Evolutionary conservation across 805 yeast genomes (phyloP).

Genomic region (Scheffersomyces amazonensis): DNA sequence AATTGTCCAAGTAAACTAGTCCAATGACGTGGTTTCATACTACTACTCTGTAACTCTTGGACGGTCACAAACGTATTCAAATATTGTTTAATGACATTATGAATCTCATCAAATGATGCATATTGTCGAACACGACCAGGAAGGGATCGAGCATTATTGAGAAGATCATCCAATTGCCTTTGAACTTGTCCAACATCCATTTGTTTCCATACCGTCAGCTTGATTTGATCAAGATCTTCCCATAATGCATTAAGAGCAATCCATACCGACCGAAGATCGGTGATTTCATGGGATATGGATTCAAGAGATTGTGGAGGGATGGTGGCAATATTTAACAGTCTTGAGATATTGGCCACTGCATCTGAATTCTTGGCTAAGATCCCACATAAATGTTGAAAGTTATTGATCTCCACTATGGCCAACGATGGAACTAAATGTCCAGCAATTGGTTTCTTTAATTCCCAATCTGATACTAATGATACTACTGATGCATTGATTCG

Average conservation of each 20-base stretch:
- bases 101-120: slow-evolving; percentile 63
- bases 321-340: slow-evolving; percentile 30
- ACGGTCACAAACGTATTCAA: slow-evolving; percentile 38
- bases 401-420: slow-evolving; percentile 41
- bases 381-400: slow-evolving; percentile 13
- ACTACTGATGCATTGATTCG: slow-evolving; percentile 29
- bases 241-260: slow-evolving; percentile 51
- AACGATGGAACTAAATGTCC: slow-evolving; percentile 36
- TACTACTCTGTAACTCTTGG: slow-evolving; percentile 49
- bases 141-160: slow-evolving; percentile 44
- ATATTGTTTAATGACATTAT: slow-evolving; percentile 38
- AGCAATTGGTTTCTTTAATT: slow-evolving; percentile 42
- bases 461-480: slow-evolving; percentile 46
- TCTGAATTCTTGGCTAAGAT: slow-evolving; percentile 4
- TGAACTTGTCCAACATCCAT: slow-evolving; percentile 45
- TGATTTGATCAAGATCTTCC: slow-evolving; percentile 42
- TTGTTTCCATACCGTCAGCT: slow-evolving; percentile 46
- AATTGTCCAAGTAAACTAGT: slow-evolving; percentile 36
- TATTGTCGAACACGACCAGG: slow-evolving; percentile 64
- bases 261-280: slow-evolving; percentile 65
- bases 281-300: slow-evolving; percentile 44
- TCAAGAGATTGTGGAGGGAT: slow-evolving; percentile 22
- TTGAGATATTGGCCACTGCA: slow-evolving; percentile 26
- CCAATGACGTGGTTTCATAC: slow-evolving; percentile 71
- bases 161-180: slow-evolving; percentile 48